Evolutionary conservation across 176 grass and related monocot species (phyloP).

Genomic region (Ensete glaucum): DNA sequence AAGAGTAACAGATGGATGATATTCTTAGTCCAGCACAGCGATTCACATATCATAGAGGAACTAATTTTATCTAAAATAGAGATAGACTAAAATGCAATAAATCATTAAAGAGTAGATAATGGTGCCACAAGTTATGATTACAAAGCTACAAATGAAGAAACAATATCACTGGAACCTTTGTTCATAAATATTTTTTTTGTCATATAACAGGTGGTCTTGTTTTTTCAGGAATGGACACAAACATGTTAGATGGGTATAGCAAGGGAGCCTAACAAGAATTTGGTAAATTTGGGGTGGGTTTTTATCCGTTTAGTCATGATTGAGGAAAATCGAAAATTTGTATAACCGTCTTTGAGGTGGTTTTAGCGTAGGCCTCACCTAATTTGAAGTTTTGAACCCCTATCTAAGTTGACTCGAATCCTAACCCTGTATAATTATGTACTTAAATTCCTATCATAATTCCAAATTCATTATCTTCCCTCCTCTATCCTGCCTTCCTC

Average conservation of each 20-base stretch:
- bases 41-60: neutral
- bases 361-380: neutral
- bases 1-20: no score
- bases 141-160: neutral
- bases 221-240: neutral
- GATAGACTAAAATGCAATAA: neutral
- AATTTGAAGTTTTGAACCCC: neutral
- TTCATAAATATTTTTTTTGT: neutral
- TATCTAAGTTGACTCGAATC: neutral
- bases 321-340: neutral
- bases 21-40: no score
- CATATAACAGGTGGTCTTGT: neutral
- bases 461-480: neutral
- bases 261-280: neutral
- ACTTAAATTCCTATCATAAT: neutral
- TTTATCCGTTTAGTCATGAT: neutral
- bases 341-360: neutral
- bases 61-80: neutral
- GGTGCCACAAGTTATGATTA: neutral
- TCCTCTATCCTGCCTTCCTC: neutral
- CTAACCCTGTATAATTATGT: neutral
- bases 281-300: neutral
- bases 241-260: neutral
- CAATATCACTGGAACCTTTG: neutral
- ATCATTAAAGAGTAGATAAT: neutral